phyloP scores from a whole-genome alignment of 2,329 filamentous ascomycete species.

The Nannizziopsis barbatae region DNA sequence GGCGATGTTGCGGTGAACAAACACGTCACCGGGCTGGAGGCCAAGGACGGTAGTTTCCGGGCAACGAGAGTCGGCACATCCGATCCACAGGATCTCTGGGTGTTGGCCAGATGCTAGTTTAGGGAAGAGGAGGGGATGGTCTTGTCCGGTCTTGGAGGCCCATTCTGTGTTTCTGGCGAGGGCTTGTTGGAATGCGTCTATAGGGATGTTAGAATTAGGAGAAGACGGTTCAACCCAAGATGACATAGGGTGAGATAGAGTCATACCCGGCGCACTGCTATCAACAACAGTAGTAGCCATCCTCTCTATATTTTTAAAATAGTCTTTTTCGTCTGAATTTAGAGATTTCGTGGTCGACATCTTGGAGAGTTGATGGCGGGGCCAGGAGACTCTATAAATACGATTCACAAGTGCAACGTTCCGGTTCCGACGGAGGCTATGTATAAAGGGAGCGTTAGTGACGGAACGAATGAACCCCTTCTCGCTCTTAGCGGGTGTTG shows the following conservation, averaged over 20 bases:
- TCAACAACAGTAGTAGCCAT: conserved; percentile 6
- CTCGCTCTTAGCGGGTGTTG: background rate
- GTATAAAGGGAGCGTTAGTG: background rate
- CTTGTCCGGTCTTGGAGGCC: conserved; percentile 52
- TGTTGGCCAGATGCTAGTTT: conserved; percentile 56
- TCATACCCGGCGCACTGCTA: background rate
- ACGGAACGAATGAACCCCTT: background rate
- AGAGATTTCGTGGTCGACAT: conserved; percentile 4
- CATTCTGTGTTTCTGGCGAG: conserved; percentile 60
- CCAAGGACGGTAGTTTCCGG: conserved; percentile 73
- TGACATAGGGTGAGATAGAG: background rate
- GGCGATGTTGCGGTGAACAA: conserved; percentile 83
- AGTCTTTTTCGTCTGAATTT: conserved; percentile 2
- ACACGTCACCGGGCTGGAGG: conserved; percentile 70
- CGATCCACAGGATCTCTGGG: conserved; percentile 61
- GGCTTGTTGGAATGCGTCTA: conserved; percentile 52
- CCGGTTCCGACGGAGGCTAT: conserved; percentile 7
- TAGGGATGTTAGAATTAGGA: conserved; percentile 12
- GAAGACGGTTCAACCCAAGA: background rate
- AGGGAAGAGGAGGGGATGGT: conserved; percentile 61
- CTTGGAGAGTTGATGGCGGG: background rate
- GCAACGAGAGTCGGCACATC: conserved; percentile 74
- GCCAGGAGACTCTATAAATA: conserved; percentile 1
- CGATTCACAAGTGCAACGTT: conserved; percentile 1
- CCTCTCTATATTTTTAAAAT: conserved; percentile 7